phyloP scores from a whole-genome alignment of 345 rosid genomes.

The Populus alba region DNA sequence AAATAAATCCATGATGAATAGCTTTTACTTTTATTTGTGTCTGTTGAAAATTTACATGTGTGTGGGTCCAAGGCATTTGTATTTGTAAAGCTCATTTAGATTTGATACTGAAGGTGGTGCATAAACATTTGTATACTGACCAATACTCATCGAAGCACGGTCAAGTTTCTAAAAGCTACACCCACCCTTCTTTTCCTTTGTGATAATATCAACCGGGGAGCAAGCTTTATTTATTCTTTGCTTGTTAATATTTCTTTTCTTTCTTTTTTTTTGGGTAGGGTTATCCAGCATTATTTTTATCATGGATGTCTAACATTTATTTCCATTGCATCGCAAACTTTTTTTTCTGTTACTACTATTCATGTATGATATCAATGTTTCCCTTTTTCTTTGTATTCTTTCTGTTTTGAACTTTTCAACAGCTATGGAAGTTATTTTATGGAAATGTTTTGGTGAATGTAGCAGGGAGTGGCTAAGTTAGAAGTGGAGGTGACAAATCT shows the following conservation, averaged over 20 bases:
- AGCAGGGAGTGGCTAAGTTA: conserved; percentile 76
- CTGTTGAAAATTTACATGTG: background rate
- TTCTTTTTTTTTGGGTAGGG: too few species aligned
- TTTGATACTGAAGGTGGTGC: background rate
- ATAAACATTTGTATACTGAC: too few species aligned
- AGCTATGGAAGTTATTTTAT: background rate
- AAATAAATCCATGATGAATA: background rate
- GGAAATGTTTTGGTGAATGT: conserved; percentile 17
- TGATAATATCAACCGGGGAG: background rate
- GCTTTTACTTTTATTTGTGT: background rate
- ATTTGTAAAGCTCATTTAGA: background rate
- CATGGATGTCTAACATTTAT: background rate
- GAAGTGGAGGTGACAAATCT: conserved; percentile 99
- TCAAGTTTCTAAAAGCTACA: too few species aligned
- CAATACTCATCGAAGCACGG: too few species aligned
- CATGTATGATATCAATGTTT: background rate
- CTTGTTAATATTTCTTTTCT: too few species aligned
- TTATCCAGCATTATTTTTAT: too few species aligned
- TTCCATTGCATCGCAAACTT: background rate
- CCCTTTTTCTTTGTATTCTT: background rate
- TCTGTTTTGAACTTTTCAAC: background rate
- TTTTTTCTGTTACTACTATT: background rate
- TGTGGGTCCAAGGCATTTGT: background rate
- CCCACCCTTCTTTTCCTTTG: background rate
- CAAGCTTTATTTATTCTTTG: too few species aligned